A percentile compares a stretch with the other conserved stretches of the same genome.
These are phyloP conservation scores for Fusarium citri DNA, from an alignment of 2,329 filamentous ascomycete species.

Conservation along the genomic window DNA sequence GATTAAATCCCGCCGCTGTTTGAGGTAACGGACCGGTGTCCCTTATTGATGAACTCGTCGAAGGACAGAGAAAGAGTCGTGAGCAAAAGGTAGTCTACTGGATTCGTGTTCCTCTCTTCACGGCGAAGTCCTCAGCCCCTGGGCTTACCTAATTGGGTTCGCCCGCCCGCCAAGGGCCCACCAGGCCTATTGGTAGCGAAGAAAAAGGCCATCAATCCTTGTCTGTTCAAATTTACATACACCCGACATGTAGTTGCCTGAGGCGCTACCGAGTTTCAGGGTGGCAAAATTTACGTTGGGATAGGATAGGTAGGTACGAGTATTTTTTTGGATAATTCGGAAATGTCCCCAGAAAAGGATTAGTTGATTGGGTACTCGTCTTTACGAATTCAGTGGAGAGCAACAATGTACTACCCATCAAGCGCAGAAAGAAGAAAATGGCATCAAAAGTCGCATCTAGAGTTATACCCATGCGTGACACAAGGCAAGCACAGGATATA, in stretches of 20 bases:
- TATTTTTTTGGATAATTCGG: neutral
- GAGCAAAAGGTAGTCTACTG: constrained; percentile 32
- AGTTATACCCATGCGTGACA: too few species aligned
- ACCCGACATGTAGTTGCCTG: constrained; percentile 39
- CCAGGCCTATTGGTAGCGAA: constrained; percentile 20
- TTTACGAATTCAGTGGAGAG: too few species aligned
- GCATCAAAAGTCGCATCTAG: too few species aligned
- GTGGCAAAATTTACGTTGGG: constrained; percentile 5
- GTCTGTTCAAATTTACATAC: constrained; percentile 6
- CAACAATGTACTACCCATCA: too few species aligned
- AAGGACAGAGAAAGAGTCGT: constrained; percentile 34
- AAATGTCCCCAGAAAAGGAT: constrained; percentile 12
- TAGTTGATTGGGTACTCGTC: neutral
- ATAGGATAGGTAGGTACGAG: neutral
- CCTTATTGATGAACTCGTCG: constrained; percentile 44
- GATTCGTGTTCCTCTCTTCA: constrained; percentile 37
- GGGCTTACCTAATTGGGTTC: constrained; percentile 43
- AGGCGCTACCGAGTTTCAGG: constrained; percentile 23
- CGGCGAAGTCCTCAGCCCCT: constrained; percentile 43
- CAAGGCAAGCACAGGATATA: too few species aligned
- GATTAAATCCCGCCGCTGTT: constrained; percentile 47
- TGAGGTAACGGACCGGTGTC: constrained; percentile 46
- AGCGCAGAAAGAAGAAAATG: too few species aligned
- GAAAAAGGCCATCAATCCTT: constrained; percentile 22
- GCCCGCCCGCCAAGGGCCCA: constrained; percentile 24